Percentiles rank a stretch among this genome's conserved stretches.
phyloP scores from a whole-genome alignment of 192 early-diverging fungal genomes.

The Coemansia sp. region DNA sequence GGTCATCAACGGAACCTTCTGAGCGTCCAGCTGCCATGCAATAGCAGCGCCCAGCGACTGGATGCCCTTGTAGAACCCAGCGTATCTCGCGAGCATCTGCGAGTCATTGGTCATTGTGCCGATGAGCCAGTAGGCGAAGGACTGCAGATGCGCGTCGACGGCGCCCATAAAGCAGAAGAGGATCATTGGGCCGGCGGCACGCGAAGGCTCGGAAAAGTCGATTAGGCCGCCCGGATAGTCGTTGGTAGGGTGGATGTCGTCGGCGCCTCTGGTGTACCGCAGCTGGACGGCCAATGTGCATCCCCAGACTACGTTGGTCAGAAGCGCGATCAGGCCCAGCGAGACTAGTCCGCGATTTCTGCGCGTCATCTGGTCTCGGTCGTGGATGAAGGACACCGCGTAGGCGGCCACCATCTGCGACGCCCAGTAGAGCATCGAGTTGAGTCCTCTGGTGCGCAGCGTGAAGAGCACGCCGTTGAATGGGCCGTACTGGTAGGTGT shows the following conservation, averaged over 20 bases:
- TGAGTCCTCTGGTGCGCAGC: constrained; percentile 66
- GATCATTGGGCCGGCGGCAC: constrained; percentile 59
- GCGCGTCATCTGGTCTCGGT: constrained; percentile 15
- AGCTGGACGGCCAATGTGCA: constrained; percentile 62
- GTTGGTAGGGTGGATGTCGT: background rate
- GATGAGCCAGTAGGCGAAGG: constrained; percentile 70
- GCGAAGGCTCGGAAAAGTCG: constrained; percentile 42
- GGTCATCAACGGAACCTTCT: constrained; percentile 25
- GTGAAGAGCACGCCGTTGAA: constrained; percentile 67
- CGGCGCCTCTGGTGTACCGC: constrained; percentile 36
- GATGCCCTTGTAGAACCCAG: constrained; percentile 77
- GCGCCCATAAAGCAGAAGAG: constrained; percentile 71
- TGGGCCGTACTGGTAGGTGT: constrained; percentile 63
- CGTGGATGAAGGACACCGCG: constrained; percentile 54
- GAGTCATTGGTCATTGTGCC: constrained; percentile 73
- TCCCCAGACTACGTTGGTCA: constrained; percentile 32
- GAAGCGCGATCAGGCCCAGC: constrained; percentile 6
- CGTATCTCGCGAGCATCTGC: constrained; percentile 57
- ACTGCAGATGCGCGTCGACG: constrained; percentile 70
- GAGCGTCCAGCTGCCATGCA: constrained; percentile 60
- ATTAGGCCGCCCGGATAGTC: constrained; percentile 46
- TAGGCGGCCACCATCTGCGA: constrained; percentile 70
- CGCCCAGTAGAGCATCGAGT: constrained; percentile 75
- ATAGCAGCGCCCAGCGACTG: constrained; percentile 57
- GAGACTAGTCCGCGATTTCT: constrained; percentile 20